Conservation (phyloP, 192 early-diverging fungal genomes). For the Coemansia sp. region DNA sequence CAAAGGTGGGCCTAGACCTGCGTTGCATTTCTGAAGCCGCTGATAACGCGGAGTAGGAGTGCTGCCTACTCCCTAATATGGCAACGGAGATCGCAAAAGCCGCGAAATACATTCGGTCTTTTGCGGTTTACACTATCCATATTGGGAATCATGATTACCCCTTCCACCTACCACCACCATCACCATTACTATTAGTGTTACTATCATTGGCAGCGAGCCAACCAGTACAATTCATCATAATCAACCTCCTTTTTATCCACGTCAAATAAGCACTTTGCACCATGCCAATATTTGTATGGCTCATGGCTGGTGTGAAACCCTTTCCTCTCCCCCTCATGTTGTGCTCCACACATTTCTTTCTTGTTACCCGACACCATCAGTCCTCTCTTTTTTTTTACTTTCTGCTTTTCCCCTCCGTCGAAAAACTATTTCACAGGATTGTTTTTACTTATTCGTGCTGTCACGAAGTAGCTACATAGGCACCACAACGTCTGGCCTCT, state of each 20-base stretch:
- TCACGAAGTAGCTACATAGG: not conserved
- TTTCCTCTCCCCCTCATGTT: not conserved
- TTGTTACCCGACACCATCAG: not conserved
- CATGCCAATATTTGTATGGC: constrained; percentile 6
- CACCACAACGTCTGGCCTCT: not conserved
- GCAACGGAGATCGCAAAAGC: not conserved
- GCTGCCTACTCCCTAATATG: too few species aligned
- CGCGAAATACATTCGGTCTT: not conserved
- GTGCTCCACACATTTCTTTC: not conserved
- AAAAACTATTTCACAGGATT: not conserved
- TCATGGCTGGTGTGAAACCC: constrained; percentile 5
- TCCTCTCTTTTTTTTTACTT: not conserved
- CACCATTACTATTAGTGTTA: not conserved
- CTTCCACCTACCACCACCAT: constrained; percentile 5
- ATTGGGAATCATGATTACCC: constrained; percentile 24
- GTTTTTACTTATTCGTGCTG: not conserved
- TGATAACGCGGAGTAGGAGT: too few species aligned
- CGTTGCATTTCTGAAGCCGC: too few species aligned
- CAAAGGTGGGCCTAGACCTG: not conserved
- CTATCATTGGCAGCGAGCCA: not conserved
- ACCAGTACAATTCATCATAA: not conserved
- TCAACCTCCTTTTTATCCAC: not conserved
- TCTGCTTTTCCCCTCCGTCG: not conserved
- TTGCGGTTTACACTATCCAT: constrained; percentile 18
- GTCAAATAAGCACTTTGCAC: not conserved